Conservation (phyloP, 1,139 yeast species). For the Geotrichum carabidarum region DNA sequence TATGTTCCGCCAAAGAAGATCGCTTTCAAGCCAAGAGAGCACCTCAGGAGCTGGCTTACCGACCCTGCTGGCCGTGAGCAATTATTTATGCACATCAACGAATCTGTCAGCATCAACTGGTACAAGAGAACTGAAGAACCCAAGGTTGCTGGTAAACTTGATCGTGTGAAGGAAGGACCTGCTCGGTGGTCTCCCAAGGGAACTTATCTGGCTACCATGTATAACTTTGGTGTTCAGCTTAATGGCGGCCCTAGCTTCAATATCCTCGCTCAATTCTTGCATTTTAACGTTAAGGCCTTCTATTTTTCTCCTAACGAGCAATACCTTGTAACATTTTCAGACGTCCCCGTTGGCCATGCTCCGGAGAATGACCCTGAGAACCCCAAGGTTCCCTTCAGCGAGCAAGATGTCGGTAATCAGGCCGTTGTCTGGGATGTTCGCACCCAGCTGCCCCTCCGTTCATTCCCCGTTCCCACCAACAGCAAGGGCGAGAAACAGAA, state of each 20-base stretch:
- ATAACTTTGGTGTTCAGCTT: constrained; percentile 90
- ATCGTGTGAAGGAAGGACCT: constrained; percentile 79
- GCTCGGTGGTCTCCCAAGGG: constrained; percentile 94
- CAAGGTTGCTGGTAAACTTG: constrained; percentile 71
- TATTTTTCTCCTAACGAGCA: constrained; percentile 93
- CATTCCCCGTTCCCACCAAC: constrained; percentile 69
- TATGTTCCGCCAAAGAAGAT: constrained; percentile 69
- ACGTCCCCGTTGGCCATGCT: constrained; percentile 71
- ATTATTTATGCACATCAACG: constrained; percentile 71
- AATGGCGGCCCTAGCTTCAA: constrained; percentile 87
- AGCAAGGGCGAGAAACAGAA: constrained; percentile 37
- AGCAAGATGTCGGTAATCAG: constrained; percentile 88
- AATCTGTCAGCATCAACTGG: constrained; percentile 84
- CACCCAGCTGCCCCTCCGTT: constrained; percentile 78
- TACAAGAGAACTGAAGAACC: constrained; percentile 71
- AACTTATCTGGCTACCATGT: constrained; percentile 78
- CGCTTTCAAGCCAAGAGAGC: constrained; percentile 69
- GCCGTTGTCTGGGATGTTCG: constrained; percentile 89
- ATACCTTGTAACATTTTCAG: constrained; percentile 85
- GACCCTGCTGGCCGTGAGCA: constrained; percentile 92
- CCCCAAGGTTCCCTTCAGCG: constrained; percentile 72
- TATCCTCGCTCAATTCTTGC: constrained; percentile 72
- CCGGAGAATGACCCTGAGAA: constrained; percentile 55
- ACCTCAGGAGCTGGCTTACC: constrained; percentile 84
- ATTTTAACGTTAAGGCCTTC: constrained; percentile 82